These are phyloP conservation scores for Psilocybe cubensis DNA, from an alignment of 768 basidiomycete species.

Conservation along the genomic window DNA sequence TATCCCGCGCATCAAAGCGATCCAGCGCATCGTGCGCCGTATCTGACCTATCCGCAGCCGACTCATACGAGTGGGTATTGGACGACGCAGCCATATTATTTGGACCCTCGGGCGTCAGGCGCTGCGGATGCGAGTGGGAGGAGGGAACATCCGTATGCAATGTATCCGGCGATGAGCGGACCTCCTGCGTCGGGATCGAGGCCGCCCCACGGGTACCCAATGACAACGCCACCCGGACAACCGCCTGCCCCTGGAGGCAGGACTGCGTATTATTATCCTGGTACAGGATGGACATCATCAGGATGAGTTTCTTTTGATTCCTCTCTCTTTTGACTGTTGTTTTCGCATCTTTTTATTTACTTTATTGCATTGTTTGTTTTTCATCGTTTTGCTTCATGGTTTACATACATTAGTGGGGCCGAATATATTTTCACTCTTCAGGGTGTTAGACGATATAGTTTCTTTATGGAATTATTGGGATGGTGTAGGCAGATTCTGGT, in stretches of 20 bases:
- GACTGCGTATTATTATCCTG: constrained; percentile 9
- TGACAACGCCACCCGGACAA: not conserved
- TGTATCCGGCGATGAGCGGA: constrained; percentile 2
- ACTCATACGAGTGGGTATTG: not conserved
- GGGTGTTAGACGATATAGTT: not conserved
- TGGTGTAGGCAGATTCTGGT: not conserved
- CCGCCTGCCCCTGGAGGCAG: not conserved
- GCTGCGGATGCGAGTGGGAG: not conserved
- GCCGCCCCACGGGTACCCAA: not conserved
- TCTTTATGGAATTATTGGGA: not conserved
- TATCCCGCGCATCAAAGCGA: constrained; percentile 14
- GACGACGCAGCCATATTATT: not conserved
- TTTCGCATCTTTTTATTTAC: not conserved
- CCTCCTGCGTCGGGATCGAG: not conserved
- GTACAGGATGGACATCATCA: constrained; percentile 10
- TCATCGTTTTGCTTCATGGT: not conserved
- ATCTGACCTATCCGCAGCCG: not conserved
- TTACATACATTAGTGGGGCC: not conserved
- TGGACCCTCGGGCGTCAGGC: not conserved
- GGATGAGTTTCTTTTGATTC: not conserved
- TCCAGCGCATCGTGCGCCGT: constrained; percentile 5
- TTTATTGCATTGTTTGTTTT: not conserved
- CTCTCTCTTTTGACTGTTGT: not conserved
- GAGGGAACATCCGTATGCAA: not conserved
- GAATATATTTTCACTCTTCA: not conserved